Base-by-base conservation (phyloP, 768 basidiomycete genomes). In the Porpolomopsis calyptriformis region DNA sequence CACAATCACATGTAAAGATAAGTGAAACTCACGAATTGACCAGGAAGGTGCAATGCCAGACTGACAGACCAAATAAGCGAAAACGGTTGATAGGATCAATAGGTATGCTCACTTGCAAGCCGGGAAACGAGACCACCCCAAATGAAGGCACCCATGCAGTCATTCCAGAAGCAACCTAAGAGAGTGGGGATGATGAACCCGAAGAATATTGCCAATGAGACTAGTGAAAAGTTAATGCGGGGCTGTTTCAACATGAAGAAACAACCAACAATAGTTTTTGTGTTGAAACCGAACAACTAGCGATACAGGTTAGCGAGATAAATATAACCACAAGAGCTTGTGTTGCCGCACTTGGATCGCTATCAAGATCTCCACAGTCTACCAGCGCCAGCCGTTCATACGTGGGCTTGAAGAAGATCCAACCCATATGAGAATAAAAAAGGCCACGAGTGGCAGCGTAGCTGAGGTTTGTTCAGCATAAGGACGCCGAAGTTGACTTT, bases 371-470 rank as follows among this genome's bases (percentile, higher is more conserved):
- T 12, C 73, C 73, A 43, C 72, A 66, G 48, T 87, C 84, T 25
- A 89, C 74, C 7, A 77, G 58, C 33, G 70, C 66, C 65, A 88
- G 65, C 18, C 75, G 68, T 23, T 72, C 66, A 55, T 88, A 87
- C 1, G 55, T 71, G 1, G 83, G 77, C 59, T 85, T 85, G 65
- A 68, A 78, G 60, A 89, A 88, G 54, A 88, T 87, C 86, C 87
- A 90, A 1, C 86, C 87, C 68, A 87, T 76, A 53, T 88, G 86
- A 4, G 84, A 82, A 56, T 76, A 86, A 43, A 82, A 70, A 1
- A 90, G 60, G 0, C 87, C 86, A 22, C 72, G 69, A 0, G 82
- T 82, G 0, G 85, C 87, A 14, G 81, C 70, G 57, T 90, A 90
- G 3, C 80, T 82, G 44, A 1, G 8, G 44, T 7, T 12, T 37